Evolutionary conservation across 2,329 filamentous ascomycete genomes (phyloP).

Genomic region (Cryphonectria radicalis): DNA sequence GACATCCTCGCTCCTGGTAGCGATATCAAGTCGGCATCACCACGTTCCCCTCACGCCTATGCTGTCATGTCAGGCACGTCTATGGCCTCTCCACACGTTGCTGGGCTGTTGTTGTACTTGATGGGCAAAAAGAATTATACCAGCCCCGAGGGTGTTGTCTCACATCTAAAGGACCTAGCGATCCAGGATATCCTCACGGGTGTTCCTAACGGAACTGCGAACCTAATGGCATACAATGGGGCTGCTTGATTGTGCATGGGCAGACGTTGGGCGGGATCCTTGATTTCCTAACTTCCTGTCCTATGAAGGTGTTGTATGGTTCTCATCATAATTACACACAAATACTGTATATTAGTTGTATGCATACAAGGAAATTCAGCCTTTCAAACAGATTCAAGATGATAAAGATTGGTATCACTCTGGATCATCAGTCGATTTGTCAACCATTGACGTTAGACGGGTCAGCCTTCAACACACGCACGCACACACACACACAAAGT

Average conservation of each 20-base stretch:
- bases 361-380: not conserved
- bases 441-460: too few relatives aligned
- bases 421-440: not conserved
- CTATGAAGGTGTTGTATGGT: not conserved
- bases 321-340: not conserved
- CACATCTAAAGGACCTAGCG: constrained; percentile 47
- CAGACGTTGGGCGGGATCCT: not conserved
- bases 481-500: not conserved
- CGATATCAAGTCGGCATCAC: constrained; percentile 48
- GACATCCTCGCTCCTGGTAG: constrained; percentile 53
- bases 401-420: too few relatives aligned
- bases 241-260: not conserved
- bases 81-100: constrained; percentile 65
- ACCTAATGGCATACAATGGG: constrained; percentile 35
- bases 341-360: not conserved
- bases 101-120: constrained; percentile 65
- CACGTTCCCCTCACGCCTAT: constrained; percentile 42
- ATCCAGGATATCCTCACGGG: constrained; percentile 31
- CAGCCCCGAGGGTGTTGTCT: constrained; percentile 39
- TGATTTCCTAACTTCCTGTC: not conserved
- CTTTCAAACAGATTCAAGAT: not conserved
- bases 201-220: constrained; percentile 30
- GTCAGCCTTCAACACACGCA: not conserved
- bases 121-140: constrained; percentile 42
- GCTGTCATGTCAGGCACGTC: constrained; percentile 60